A percentile compares a stretch with the other conserved stretches of the same genome.
Evolutionary conservation across 2,329 filamentous ascomycete species (phyloP).

Genomic region (Knoxdaviesia capensis): DNA sequence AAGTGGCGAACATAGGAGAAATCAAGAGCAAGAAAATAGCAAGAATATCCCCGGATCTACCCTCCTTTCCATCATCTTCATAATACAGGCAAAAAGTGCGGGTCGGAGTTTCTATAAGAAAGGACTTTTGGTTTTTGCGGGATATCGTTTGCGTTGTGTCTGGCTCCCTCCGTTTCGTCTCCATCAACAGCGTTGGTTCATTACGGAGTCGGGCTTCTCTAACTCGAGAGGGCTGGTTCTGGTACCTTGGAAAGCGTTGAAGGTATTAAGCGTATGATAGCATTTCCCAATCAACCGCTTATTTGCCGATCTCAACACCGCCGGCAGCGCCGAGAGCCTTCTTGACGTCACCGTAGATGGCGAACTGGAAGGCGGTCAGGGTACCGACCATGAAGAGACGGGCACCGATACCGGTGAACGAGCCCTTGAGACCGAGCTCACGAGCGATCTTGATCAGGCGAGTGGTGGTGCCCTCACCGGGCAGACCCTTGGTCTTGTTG

Average conservation of each 20-base stretch:
- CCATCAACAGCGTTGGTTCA: too few relatives aligned
- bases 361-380: slow-evolving; percentile 64
- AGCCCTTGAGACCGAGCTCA: slow-evolving; percentile 64
- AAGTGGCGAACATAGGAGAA: not conserved
- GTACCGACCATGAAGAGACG: slow-evolving; percentile 45
- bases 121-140: too few relatives aligned
- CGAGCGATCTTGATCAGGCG: slow-evolving; percentile 75
- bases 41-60: too few relatives aligned
- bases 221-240: too few relatives aligned
- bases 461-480: slow-evolving; percentile 64
- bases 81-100: too few relatives aligned
- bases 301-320: slow-evolving; percentile 51
- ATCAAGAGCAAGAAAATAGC: not conserved
- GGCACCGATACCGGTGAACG: slow-evolving; percentile 64
- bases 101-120: too few relatives aligned
- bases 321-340: slow-evolving; percentile 48
- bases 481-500: slow-evolving; percentile 82
- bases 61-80: too few relatives aligned
- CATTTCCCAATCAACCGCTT: slow-evolving; percentile 7
- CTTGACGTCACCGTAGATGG: slow-evolving; percentile 68
- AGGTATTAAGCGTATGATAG: too few relatives aligned
- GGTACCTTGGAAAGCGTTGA: too few relatives aligned
- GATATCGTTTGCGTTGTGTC: too few relatives aligned
- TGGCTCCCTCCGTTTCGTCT: too few relatives aligned
- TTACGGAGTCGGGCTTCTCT: too few relatives aligned